These are phyloP conservation scores for Perkinsus chesapeaki DNA, from an alignment of 169 alveolate genomes.

Conservation along the genomic window DNA sequence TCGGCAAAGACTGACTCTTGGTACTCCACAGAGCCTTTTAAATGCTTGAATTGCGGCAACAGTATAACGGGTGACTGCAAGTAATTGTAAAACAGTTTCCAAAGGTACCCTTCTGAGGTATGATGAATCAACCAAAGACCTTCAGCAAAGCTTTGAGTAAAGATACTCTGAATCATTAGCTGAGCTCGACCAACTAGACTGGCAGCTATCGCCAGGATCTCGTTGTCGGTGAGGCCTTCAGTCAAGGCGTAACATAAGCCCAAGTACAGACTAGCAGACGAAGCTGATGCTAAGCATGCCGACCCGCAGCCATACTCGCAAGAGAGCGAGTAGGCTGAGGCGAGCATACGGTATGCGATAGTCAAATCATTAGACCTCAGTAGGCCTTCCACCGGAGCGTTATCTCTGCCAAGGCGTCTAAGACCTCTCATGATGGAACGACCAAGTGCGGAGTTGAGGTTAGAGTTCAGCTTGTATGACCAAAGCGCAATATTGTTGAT, in stretches of 20 bases:
- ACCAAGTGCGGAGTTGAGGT: not conserved
- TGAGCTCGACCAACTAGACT: not conserved
- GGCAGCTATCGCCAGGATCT: not conserved
- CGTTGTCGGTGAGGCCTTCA: not conserved
- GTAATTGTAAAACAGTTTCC: not conserved
- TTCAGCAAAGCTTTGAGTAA: not conserved
- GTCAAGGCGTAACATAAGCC: not conserved
- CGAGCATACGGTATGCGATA: not conserved
- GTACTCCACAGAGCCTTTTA: not conserved
- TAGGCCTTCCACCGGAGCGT: not conserved
- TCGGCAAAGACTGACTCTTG: not conserved
- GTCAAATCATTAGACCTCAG: not conserved
- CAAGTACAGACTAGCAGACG: not conserved
- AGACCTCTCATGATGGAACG: not conserved
- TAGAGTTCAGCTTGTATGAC: not conserved
- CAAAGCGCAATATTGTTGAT: not conserved
- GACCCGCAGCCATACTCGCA: not conserved
- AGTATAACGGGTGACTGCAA: not conserved
- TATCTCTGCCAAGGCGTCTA: not conserved
- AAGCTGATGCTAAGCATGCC: not conserved
- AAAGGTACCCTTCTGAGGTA: not conserved
- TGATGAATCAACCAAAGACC: not conserved
- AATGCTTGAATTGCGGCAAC: not conserved
- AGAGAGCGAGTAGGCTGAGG: not conserved
- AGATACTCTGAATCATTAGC: not conserved